Percentiles rank a stretch among this genome's conserved stretches.
Conservation (phyloP, 2,329 filamentous ascomycete species). For the Diaporthe ampelina region DNA sequence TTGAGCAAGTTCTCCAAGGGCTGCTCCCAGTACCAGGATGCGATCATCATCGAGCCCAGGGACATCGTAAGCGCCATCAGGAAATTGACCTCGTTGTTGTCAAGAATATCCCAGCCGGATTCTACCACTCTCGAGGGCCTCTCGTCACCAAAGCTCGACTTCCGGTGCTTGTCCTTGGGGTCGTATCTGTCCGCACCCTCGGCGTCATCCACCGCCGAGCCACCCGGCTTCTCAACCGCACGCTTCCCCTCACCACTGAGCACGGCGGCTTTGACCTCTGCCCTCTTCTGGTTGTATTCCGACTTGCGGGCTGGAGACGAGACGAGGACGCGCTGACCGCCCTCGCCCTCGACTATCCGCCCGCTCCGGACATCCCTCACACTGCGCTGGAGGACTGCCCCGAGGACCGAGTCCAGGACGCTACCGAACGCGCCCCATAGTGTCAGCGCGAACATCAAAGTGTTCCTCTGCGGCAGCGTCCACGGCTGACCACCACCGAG, state of each 20-base stretch:
- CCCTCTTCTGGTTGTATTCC: conserved; percentile 52
- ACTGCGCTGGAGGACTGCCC: conserved; percentile 86
- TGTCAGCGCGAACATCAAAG: conserved; percentile 71
- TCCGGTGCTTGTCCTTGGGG: conserved; percentile 62
- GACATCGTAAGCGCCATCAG: conserved; percentile 90
- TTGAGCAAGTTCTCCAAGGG: conserved; percentile 61
- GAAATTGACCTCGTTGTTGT: conserved; percentile 97
- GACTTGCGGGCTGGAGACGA: conserved; percentile 49
- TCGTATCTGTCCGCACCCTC: conserved; percentile 60
- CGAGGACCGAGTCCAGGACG: conserved; percentile 88
- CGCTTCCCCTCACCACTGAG: conserved; percentile 59
- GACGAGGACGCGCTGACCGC: conserved; percentile 60
- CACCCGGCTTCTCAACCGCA: conserved; percentile 55
- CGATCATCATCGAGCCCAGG: conserved; percentile 78
- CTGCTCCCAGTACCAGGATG: conserved; percentile 72
- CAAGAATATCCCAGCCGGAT: conserved; percentile 80
- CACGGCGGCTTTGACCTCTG: conserved; percentile 57
- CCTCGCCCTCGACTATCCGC: conserved; percentile 88
- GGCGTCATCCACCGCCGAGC: conserved; percentile 50
- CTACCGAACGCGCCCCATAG: conserved; percentile 84
- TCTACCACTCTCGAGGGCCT: conserved; percentile 75
- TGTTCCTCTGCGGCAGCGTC: conserved; percentile 60
- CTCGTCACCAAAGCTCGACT: conserved; percentile 66
- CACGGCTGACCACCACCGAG: conserved; percentile 63
- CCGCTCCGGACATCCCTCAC: conserved; percentile 87